Percentiles rank a stretch among this genome's conserved stretches.
These are phyloP conservation scores for Spergularia marina DNA, from an alignment of 148 eudicot species.

Conservation along the genomic window DNA sequence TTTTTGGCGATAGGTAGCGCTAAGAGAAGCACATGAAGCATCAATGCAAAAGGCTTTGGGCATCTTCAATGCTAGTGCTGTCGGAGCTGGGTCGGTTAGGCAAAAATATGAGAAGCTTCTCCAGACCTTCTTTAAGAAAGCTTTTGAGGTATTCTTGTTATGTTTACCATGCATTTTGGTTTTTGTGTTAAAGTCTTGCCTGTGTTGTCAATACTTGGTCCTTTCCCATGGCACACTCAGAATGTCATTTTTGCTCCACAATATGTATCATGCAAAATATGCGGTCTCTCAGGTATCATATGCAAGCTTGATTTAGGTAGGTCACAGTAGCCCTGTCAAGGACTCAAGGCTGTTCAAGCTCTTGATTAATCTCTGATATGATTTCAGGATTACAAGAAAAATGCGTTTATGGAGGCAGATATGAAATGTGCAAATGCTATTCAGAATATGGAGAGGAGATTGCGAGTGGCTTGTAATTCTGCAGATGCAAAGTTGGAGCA, in stretches of 20 bases:
- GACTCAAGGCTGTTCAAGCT: neutral
- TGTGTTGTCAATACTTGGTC: no score
- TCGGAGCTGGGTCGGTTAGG: slow-evolving; percentile 74
- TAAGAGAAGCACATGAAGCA: slow-evolving; percentile 88
- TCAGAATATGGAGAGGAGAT: slow-evolving; percentile 85
- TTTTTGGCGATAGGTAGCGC: slow-evolving; percentile 50
- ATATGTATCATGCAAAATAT: neutral
- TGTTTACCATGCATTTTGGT: neutral
- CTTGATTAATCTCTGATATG: slow-evolving; percentile 12
- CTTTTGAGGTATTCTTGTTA: slow-evolving; percentile 67
- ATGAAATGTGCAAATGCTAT: slow-evolving; percentile 69
- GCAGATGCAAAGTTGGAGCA: slow-evolving; percentile 73
- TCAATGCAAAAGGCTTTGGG: slow-evolving; percentile 62
- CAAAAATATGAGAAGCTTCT: slow-evolving; percentile 84
- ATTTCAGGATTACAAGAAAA: slow-evolving; percentile 77
- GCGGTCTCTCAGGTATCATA: neutral
- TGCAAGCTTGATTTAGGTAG: neutral
- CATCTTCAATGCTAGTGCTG: slow-evolving; percentile 71
- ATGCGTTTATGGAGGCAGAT: slow-evolving; percentile 84
- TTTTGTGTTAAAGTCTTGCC: no score
- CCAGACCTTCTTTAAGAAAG: slow-evolving; percentile 63
- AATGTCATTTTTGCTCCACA: neutral
- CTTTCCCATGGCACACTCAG: no score
- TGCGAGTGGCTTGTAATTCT: slow-evolving; percentile 75
- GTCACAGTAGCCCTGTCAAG: no score